These are phyloP conservation scores for Gaultheria prostrata DNA, from an alignment of 148 eudicot genomes.

Conservation along the genomic window DNA sequence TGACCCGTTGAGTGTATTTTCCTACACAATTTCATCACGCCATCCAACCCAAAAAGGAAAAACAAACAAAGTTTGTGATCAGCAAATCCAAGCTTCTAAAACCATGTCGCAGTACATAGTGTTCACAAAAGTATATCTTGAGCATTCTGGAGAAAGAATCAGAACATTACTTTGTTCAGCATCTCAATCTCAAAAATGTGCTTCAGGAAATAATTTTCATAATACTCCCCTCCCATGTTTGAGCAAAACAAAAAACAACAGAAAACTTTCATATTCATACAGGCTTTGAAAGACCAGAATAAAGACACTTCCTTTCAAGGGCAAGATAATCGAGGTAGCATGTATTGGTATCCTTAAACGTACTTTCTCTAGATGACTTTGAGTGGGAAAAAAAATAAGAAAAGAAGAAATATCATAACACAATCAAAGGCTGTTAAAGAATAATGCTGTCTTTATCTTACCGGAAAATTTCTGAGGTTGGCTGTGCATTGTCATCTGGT, in stretches of 20 bases:
- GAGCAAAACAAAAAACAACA: not conserved
- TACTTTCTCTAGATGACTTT: not conserved
- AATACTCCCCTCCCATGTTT: not conserved
- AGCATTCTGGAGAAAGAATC: not conserved
- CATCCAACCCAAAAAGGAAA: not conserved
- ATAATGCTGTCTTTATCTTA: slow-evolving; percentile 11
- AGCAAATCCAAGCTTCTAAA: not conserved
- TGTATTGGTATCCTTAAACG: not conserved
- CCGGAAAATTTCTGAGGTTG: slow-evolving; percentile 61
- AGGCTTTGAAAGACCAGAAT: not conserved
- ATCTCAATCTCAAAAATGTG: not conserved
- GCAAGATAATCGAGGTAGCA: not conserved
- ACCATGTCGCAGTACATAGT: not conserved
- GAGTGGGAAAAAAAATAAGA: not conserved
- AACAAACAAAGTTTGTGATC: not conserved
- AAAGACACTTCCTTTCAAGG: not conserved
- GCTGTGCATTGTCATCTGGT: slow-evolving; percentile 57
- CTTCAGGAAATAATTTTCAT: not conserved
- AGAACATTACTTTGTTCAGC: not conserved
- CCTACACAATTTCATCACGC: slow-evolving; percentile 37
- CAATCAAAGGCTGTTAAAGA: not conserved
- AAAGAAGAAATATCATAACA: not conserved
- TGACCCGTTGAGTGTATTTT: slow-evolving; percentile 55
- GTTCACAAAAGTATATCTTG: not conserved
- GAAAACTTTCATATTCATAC: not conserved